Conservation (phyloP, 352 stramenopile genomes). For the Paralagenidium karlingii region DNA sequence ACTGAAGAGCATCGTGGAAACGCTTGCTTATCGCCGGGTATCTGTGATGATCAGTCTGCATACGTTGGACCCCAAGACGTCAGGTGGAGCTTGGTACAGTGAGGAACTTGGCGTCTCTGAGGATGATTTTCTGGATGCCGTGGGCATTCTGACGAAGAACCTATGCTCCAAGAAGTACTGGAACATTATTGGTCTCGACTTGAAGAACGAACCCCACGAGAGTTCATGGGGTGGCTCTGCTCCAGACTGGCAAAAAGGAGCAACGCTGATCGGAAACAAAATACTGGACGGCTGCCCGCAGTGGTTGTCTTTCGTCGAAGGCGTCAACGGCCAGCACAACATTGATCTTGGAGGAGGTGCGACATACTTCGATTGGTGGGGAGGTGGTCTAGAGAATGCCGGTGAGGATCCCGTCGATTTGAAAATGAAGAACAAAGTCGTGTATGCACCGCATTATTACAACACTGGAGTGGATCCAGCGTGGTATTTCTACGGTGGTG, state of each 20-base stretch:
- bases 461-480: slow-evolving; percentile 51
- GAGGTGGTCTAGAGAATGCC: slow-evolving; percentile 35
- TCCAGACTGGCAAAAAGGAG: slow-evolving; percentile 40
- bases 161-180: slow-evolving; percentile 41
- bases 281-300: slow-evolving; percentile 53
- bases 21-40: slow-evolving; percentile 47
- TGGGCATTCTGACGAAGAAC: slow-evolving; percentile 43
- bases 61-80: slow-evolving; percentile 26
- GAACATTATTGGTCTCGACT: slow-evolving; percentile 55
- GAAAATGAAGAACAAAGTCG: slow-evolving; percentile 32
- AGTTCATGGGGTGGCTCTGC: slow-evolving; percentile 23
- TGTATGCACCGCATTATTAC: slow-evolving; percentile 71
- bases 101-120: slow-evolving; percentile 25
- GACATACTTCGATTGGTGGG: slow-evolving; percentile 62
- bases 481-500: slow-evolving; percentile 44
- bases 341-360: slow-evolving; percentile 19
- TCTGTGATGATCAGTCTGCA: slow-evolving; percentile 60
- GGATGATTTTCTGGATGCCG: slow-evolving; percentile 33
- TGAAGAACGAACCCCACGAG: slow-evolving; percentile 62
- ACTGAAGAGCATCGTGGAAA: slow-evolving; percentile 38
- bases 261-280: slow-evolving; percentile 39
- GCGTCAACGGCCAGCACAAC: slow-evolving; percentile 30
- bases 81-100: slow-evolving; percentile 46
- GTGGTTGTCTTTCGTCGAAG: slow-evolving; percentile 59
- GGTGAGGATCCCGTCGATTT: slow-evolving; percentile 22